phyloP scores from a whole-genome alignment of 441 rosid genomes.

The Eutrema salsugineum region DNA sequence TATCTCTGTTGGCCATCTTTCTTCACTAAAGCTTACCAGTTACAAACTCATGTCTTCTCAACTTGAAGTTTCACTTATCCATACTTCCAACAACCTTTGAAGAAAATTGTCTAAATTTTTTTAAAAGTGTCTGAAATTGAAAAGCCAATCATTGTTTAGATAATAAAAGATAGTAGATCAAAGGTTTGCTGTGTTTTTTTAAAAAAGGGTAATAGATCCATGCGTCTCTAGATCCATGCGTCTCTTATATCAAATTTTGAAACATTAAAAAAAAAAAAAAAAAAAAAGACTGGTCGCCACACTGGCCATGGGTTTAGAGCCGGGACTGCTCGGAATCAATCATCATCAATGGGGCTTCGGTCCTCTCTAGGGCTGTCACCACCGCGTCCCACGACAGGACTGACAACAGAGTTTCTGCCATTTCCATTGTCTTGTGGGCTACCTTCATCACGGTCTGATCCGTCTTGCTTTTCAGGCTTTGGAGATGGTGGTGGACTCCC shows the following conservation, averaged over 20 bases:
- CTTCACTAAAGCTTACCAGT: conserved; percentile 79
- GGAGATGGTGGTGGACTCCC: conserved; percentile 27
- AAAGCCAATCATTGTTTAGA: neutral
- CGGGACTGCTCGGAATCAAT: too few relatives aligned
- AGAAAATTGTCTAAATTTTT: too few relatives aligned
- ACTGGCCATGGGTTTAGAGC: too few relatives aligned
- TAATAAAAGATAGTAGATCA: too few relatives aligned
- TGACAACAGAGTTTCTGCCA: conserved; percentile 35
- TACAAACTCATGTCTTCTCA: conserved; percentile 56
- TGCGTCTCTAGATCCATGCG: too few relatives aligned
- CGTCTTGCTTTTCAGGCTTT: conserved; percentile 18
- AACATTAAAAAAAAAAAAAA: too few relatives aligned
- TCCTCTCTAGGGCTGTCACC: conserved; percentile 35
- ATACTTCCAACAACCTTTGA: neutral
- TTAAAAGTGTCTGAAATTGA: neutral
- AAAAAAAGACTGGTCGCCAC: too few relatives aligned
- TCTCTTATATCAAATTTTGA: too few relatives aligned
- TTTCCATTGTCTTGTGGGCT: conserved; percentile 34
- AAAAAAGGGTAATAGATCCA: too few relatives aligned
- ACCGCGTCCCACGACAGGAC: neutral
- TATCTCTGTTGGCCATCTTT: conserved; percentile 84
- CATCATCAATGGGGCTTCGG: conserved; percentile 51
- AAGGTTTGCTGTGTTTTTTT: too few relatives aligned
- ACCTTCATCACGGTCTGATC: conserved; percentile 21
- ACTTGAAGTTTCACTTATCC: neutral